These are phyloP conservation scores for Pleomassaria siparia DNA, from an alignment of 2,329 filamentous ascomycete species.

Conservation along the genomic window DNA sequence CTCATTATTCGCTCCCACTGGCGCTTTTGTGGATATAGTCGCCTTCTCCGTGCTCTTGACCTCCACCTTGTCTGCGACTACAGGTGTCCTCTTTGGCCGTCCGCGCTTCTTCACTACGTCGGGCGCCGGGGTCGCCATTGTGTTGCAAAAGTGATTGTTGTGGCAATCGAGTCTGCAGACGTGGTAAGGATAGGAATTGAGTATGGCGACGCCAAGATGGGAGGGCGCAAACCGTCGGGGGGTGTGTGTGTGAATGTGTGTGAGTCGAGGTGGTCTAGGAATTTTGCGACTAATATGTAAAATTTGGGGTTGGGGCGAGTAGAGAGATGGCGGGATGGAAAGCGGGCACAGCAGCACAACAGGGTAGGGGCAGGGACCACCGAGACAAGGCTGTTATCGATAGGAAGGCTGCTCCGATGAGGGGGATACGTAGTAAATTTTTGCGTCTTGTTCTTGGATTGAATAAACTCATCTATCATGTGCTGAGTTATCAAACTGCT, in stretches of 20 bases:
- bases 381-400: background rate
- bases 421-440: background rate
- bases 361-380: background rate
- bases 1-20: constrained; percentile 1
- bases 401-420: background rate
- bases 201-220: background rate
- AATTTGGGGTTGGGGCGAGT: background rate
- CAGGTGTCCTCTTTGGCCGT: constrained; percentile 37
- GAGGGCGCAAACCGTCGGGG: background rate
- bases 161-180: background rate
- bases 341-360: no score
- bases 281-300: background rate
- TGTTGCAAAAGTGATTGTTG: background rate
- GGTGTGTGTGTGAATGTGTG: background rate
- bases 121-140: constrained; percentile 9
- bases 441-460: no score
- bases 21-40: constrained; percentile 21
- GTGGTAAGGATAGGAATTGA: background rate
- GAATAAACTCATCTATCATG: no score
- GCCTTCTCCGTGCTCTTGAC: constrained; percentile 23
- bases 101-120: constrained; percentile 32
- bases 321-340: background rate
- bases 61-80: constrained; percentile 21
- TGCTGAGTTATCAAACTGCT: no score
- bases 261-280: background rate